Evolutionary conservation across 805 yeast species (phyloP).

Genomic region (Tetrapisispora phaffii): DNA sequence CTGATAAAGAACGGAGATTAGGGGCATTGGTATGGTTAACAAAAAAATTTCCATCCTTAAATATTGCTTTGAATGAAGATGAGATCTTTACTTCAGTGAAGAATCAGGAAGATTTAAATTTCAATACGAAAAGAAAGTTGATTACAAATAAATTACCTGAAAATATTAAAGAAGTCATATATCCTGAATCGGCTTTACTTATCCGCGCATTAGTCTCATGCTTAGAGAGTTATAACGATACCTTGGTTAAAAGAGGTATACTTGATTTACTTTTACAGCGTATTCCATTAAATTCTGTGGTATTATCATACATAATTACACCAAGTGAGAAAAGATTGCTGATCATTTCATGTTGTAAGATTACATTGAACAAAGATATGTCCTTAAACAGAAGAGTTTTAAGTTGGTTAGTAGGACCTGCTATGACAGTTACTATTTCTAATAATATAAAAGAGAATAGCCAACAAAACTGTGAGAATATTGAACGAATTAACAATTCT

Average conservation of each 20-base stretch:
- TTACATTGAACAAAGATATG: slow-evolving; percentile 81
- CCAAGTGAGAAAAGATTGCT: slow-evolving; percentile 47
- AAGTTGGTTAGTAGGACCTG: slow-evolving; percentile 85
- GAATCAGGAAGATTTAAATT: not conserved
- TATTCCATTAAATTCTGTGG: slow-evolving; percentile 53
- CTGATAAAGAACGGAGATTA: slow-evolving; percentile 67
- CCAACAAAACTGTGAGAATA: not conserved
- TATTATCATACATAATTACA: slow-evolving; percentile 40
- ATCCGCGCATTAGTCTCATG: slow-evolving; percentile 67
- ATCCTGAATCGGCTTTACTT: slow-evolving; percentile 72
- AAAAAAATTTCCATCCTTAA: slow-evolving; percentile 54
- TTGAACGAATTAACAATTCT: slow-evolving; percentile 10
- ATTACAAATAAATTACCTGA: slow-evolving; percentile 38
- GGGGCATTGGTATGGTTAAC: slow-evolving; percentile 74
- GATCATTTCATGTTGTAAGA: slow-evolving; percentile 51
- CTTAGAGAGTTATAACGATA: slow-evolving; percentile 50
- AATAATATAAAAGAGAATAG: slow-evolving; percentile 25
- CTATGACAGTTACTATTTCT: slow-evolving; percentile 5
- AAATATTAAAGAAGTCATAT: slow-evolving; percentile 50
- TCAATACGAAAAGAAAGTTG: not conserved
- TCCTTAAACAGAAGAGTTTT: slow-evolving; percentile 87
- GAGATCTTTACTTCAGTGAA: not conserved
- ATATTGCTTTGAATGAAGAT: slow-evolving; percentile 20
- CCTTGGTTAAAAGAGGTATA: slow-evolving; percentile 79
- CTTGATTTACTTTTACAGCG: slow-evolving; percentile 67